These are phyloP conservation scores for Acorus calamus DNA, from an alignment of 106 monocot species.

Conservation along the genomic window DNA sequence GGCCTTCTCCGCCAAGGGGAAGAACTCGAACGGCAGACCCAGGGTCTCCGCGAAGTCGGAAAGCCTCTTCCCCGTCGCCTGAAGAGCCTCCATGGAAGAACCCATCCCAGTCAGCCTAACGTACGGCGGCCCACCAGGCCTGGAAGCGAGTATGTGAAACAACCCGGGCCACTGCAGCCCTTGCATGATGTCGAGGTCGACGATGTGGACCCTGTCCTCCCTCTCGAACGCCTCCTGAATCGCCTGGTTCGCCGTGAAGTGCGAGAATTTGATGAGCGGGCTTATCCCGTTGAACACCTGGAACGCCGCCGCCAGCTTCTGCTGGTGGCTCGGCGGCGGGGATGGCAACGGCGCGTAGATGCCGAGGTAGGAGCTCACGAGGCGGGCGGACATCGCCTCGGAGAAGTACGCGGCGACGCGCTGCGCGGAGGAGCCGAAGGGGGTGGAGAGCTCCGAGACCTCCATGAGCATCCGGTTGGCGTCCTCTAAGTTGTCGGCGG, in stretches of 20 bases:
- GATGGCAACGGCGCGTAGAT: constrained; percentile 66
- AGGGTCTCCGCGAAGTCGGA: constrained; percentile 86
- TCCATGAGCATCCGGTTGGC: constrained; percentile 72
- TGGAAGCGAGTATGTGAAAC: constrained; percentile 80
- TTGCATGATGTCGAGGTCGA: constrained; percentile 96
- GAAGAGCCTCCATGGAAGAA: constrained; percentile 60
- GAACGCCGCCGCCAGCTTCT: constrained; percentile 71
- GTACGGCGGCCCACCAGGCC: constrained; percentile 71
- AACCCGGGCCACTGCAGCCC: constrained; percentile 93
- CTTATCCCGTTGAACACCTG: constrained; percentile 92
- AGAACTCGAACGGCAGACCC: constrained; percentile 81
- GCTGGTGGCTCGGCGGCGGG: constrained; percentile 21
- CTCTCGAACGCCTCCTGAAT: constrained; percentile 92
- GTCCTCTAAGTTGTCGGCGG: constrained; percentile 82
- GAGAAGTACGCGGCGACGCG: constrained; percentile 97
- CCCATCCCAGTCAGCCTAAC: constrained; percentile 85
- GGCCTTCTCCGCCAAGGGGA: constrained; percentile 68
- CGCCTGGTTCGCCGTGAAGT: constrained; percentile 94
- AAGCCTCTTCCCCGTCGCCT: constrained; percentile 83
- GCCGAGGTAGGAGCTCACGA: constrained; percentile 81
- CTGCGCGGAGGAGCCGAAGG: constrained; percentile 91
- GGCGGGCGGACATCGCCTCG: constrained; percentile 89
- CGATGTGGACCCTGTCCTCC: constrained; percentile 80
- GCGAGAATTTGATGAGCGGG: constrained; percentile 94
- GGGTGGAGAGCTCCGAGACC: constrained; percentile 86